A percentile compares a stretch with the other conserved stretches of the same genome.
Conservation (phyloP, 2,329 filamentous ascomycete genomes). For the Chrysoporthe cubensis region DNA sequence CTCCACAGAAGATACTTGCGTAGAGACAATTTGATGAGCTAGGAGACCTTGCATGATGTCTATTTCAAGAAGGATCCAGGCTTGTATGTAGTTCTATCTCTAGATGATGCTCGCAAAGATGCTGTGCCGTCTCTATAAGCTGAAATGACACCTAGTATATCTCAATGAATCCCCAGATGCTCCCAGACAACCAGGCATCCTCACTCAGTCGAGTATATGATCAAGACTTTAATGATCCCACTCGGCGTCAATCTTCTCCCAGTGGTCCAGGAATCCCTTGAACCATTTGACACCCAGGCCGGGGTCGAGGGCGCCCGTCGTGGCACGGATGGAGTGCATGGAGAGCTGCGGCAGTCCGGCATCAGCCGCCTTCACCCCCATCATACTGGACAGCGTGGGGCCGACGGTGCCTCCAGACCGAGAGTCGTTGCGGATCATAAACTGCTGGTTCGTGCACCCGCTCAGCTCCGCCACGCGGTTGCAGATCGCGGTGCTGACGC, state of each 20-base stretch:
- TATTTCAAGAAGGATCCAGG: not conserved
- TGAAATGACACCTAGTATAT: not conserved
- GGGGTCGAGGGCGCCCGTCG: constrained; percentile 82
- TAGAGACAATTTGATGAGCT: too few relatives aligned
- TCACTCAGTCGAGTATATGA: not conserved
- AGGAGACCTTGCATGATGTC: too few relatives aligned
- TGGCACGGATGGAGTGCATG: constrained; percentile 93
- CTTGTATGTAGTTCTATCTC: not conserved
- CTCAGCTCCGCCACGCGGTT: constrained; percentile 76
- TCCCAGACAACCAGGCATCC: too few relatives aligned
- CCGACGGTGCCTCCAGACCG: constrained; percentile 93
- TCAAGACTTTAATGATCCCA: constrained; percentile 54
- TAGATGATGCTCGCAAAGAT: not conserved
- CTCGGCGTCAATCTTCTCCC: constrained; percentile 81
- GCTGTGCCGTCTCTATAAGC: not conserved
- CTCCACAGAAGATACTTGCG: too few relatives aligned
- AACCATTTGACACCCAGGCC: constrained; percentile 88
- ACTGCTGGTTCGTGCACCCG: constrained; percentile 76
- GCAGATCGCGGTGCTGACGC: constrained; percentile 80
- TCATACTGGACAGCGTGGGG: constrained; percentile 79
- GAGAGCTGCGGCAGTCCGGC: constrained; percentile 88
- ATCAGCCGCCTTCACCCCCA: constrained; percentile 83
- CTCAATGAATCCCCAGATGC: not conserved
- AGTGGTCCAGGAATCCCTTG: constrained; percentile 85
- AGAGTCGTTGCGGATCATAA: constrained; percentile 94